Conservation (phyloP, 176 grass and related monocot genomes). For the Carex parvula region DNA sequence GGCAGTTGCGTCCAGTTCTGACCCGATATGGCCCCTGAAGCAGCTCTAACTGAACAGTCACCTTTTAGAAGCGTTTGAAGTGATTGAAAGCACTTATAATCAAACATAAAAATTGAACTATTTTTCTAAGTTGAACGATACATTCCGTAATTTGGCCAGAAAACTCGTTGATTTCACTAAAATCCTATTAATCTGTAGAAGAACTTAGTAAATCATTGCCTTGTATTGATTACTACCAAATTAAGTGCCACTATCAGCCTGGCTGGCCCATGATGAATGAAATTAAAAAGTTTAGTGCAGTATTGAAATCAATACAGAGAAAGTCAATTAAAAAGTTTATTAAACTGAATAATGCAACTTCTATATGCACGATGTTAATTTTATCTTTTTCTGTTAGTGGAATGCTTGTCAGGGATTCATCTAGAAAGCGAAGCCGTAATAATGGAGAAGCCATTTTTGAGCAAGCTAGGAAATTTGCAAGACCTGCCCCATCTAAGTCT, state of each 20-base stretch:
- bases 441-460: conserved; percentile 50
- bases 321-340: neutral
- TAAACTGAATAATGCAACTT: neutral
- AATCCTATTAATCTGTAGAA: neutral
- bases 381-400: conserved; percentile 35
- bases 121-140: neutral
- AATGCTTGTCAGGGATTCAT: conserved; percentile 70
- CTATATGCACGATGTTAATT: neutral
- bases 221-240: neutral
- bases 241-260: neutral
- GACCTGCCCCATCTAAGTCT: conserved; percentile 35
- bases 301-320: neutral
- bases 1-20: neutral
- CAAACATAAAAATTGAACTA: neutral
- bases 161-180: neutral
- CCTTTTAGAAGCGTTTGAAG: neutral
- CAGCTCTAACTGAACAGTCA: neutral
- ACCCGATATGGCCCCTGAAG: neutral
- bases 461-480: conserved; percentile 65
- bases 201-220: neutral
- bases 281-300: neutral
- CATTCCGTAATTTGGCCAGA: neutral
- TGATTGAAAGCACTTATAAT: neutral
- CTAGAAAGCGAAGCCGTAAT: conserved; percentile 41
- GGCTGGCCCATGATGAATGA: neutral